Percentiles rank a stretch among this genome's conserved stretches.
Evolutionary conservation across 129 eudicot genomes (phyloP).

Genomic region (Lactuca saligna): DNA sequence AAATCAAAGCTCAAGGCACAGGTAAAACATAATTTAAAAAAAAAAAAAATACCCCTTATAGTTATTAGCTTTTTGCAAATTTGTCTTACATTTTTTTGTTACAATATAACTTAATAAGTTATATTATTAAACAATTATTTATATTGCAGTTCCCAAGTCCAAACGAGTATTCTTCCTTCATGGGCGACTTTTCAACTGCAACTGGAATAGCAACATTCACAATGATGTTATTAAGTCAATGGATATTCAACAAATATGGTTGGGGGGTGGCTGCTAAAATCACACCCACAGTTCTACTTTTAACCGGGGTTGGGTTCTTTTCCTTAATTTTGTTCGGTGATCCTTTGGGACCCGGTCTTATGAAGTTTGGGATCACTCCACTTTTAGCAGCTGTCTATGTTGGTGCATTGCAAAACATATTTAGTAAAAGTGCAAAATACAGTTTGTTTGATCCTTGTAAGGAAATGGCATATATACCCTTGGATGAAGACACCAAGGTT

Average conservation of each 20-base stretch:
- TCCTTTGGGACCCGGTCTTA: slow-evolving; percentile 71
- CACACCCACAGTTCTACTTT: slow-evolving; percentile 90
- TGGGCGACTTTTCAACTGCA: slow-evolving; percentile 99
- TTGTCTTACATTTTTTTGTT: neutral
- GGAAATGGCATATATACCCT: slow-evolving; percentile 98
- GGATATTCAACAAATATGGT: slow-evolving; percentile 92
- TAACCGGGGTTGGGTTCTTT: slow-evolving; percentile 95
- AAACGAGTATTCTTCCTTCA: slow-evolving; percentile 92
- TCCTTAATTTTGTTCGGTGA: slow-evolving; percentile 84
- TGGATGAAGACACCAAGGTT: slow-evolving; percentile 99
- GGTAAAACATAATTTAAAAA: slow-evolving; percentile 40
- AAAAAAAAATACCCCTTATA: neutral
- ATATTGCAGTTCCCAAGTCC: slow-evolving; percentile 90
- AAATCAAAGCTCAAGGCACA: slow-evolving; percentile 99
- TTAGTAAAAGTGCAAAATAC: slow-evolving; percentile 98
- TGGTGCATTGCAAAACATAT: slow-evolving; percentile 97
- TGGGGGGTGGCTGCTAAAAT: slow-evolving; percentile 99
- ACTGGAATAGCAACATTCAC: slow-evolving; percentile 95
- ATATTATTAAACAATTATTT: neutral
- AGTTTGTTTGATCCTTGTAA: slow-evolving; percentile 99
- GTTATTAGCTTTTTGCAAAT: too few relatives aligned
- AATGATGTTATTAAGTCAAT: slow-evolving; percentile 94
- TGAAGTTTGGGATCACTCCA: slow-evolving; percentile 78
- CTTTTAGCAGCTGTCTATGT: slow-evolving; percentile 97
- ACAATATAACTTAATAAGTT: too few relatives aligned